Conservation (phyloP, 1,139 yeast genomes). For the Kluyveromyces marxianus region DNA sequence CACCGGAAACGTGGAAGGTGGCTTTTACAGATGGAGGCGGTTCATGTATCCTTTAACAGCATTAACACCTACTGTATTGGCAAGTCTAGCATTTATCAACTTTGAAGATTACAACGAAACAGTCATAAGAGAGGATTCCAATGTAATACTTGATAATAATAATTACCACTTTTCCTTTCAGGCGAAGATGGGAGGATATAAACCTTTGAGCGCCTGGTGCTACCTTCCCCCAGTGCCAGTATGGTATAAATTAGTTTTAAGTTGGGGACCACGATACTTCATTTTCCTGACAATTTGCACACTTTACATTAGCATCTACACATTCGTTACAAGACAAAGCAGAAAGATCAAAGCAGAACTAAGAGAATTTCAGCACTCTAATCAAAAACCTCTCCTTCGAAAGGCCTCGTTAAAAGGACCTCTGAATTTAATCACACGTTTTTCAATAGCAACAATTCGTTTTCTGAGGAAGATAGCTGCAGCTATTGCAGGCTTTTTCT, state of each 20-base stretch:
- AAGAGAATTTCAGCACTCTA: constrained; percentile 15
- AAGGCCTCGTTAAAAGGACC: constrained; percentile 10
- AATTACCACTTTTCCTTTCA: constrained; percentile 15
- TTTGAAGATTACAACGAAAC: constrained; percentile 15
- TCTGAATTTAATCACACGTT: neutral
- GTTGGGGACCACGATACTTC: constrained; percentile 78
- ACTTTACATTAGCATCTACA: constrained; percentile 65
- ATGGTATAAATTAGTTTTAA: constrained; percentile 68
- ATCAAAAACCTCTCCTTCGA: constrained; percentile 2
- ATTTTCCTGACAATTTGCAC: constrained; percentile 55
- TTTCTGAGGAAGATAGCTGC: neutral
- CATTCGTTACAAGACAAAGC: constrained; percentile 61
- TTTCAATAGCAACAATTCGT: neutral
- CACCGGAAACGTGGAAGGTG: constrained; percentile 56
- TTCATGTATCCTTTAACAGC: constrained; percentile 54
- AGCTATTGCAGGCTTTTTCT: constrained; percentile 7
- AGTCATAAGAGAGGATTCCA: constrained; percentile 12
- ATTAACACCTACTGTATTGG: constrained; percentile 58
- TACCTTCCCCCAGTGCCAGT: constrained; percentile 66
- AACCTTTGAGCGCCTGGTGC: constrained; percentile 69
- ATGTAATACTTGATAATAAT: constrained; percentile 22
- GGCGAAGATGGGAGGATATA: constrained; percentile 41
- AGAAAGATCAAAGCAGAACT: constrained; percentile 40
- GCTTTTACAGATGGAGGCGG: constrained; percentile 54
- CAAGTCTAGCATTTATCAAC: constrained; percentile 64